Base-by-base conservation (phyloP, 2,329 filamentous ascomycete genomes). In the Monilinia laxa region DNA sequence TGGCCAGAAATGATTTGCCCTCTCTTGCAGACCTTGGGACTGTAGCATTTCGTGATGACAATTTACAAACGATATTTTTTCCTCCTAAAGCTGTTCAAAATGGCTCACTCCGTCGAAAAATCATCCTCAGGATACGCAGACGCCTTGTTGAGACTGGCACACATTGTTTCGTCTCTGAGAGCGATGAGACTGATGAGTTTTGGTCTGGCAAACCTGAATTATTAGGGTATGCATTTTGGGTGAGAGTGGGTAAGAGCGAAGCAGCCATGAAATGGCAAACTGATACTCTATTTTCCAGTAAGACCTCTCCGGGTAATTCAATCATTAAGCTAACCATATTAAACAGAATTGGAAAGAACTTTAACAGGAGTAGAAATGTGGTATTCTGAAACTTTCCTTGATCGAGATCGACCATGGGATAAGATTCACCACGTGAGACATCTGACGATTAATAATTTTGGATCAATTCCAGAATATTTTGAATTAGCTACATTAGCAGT, bases 221-320 rank as follows among this genome's bases (percentile, higher is more conserved):
- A 5, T n/a, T 66, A 11, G 64, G 57, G 14, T 66, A 56, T 55
- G 25, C 64, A 16, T 55, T 54, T 25, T 66, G 64, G 64, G 31
- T 20, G 10, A 54, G 57, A 49, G 38, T 14, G 25, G 64, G 64
- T 10, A 55, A 54, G 20, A 66, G 64, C 51, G 40, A 49, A 35
- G 51, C 57, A 16, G 64, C 64, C 1, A 62, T 14, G 28, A 62
- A 66, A 25, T 66, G 64, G 57, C 49, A 66, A 18, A 55, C 25
- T 28, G 64, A 62, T 3, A 40, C 28, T 55, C 31, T 62, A 18
- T 62, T 31, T n/a, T 35, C 38, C 7, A 66, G 64, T 62, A 56
- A 28, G 25, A 25, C 5, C 31, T 49, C 14, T 3, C 14, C 0
- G 51, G 4, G 11, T 25, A 10, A 35, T 12, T 5, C 11, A 12